Evolutionary conservation across 331 rosid species (phyloP), one percentile per base, ranked within the genome.

Genomic region (Malus hybrid): DNA sequence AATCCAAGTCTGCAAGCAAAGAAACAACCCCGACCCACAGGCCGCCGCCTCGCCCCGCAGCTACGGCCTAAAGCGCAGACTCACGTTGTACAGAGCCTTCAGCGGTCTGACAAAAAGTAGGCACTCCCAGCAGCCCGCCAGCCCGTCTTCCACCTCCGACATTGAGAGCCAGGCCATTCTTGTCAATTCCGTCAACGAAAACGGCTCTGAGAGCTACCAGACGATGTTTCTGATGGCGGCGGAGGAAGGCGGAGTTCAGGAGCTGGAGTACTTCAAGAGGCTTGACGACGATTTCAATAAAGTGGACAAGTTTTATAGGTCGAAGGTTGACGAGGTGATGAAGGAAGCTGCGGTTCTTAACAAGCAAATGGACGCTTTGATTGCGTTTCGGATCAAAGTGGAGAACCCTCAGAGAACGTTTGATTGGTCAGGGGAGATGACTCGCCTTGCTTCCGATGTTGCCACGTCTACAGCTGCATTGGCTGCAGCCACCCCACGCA

Each of bases 291-390:
- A 91, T 79, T 80, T 89, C 16, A 89, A 89, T 77, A 88, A 89
- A 70, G 97, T 89, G 55, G 83, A 79, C 54, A 74, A 42, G 74
- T 91, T 91, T 46, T 91, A 83, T 15, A 69, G 39, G 83, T 10
- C 75, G 0, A 88, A 89, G 55, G 89, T 85, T 3, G 93, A 89
- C 13, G 93, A 88, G 42, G 91, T 88, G 16, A 73, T 83, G 80
- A 81, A 85, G 50, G 96, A 91, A 78, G 97, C 97, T 0, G 76
- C 31, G n/a, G 74, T 69, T 72, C 60, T 91, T 20, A 84, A 85
- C 57, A 85, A 82, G 75, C 93, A 91, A 70, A 91, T 91, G 96
- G 91, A 91, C 22, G 93, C 97, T 65, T 71, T 91, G 16, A 88
- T 91, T 28, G 96, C 91, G 57, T 89, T 91, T 34, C 65, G 93